Percentiles rank a stretch among this genome's conserved stretches.
phyloP scores from a whole-genome alignment of 306 rosid genomes.

The Alnus glutinosa region DNA sequence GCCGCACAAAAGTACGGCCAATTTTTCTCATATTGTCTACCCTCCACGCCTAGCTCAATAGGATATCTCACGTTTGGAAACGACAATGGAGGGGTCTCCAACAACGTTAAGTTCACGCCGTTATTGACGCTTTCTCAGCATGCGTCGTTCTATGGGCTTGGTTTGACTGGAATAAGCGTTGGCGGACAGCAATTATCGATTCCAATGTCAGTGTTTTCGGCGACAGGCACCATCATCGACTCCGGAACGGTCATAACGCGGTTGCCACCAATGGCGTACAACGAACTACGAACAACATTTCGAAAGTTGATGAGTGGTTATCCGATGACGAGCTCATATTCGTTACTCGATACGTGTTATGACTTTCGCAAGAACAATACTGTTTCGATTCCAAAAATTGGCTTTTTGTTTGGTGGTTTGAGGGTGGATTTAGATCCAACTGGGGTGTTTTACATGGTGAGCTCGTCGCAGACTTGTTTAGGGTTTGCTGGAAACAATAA shows the following conservation, averaged over 20 bases:
- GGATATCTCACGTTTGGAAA: conserved; percentile 54
- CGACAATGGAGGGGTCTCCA: background rate
- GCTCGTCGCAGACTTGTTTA: conserved; percentile 31
- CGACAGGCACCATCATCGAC: conserved; percentile 60
- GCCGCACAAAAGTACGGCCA: conserved; percentile 48
- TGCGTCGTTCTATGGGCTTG: conserved; percentile 51
- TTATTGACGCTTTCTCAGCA: conserved; percentile 25
- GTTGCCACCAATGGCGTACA: conserved; percentile 61
- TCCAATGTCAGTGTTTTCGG: conserved; percentile 39
- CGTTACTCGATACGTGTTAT: conserved; percentile 69
- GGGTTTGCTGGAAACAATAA: background rate
- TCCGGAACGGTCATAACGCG: conserved; percentile 75
- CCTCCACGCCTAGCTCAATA: conserved; percentile 49
- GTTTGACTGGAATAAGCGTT: conserved; percentile 41
- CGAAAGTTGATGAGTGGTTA: conserved; percentile 45
- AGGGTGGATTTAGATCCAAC: too few relatives aligned
- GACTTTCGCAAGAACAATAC: conserved; percentile 30
- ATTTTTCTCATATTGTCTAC: conserved; percentile 75
- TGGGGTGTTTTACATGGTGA: too few relatives aligned
- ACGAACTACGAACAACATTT: conserved; percentile 35
- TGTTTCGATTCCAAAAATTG: conserved; percentile 40
- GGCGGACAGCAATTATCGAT: conserved; percentile 36
- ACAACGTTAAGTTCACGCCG: conserved; percentile 48
- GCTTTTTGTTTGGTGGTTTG: conserved; percentile 28
- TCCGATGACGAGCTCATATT: conserved; percentile 21